A percentile compares a stretch with the other conserved stretches of the same genome.
Conservation (phyloP, 768 basidiomycete genomes). For the Asterophora lycoperdoides region DNA sequence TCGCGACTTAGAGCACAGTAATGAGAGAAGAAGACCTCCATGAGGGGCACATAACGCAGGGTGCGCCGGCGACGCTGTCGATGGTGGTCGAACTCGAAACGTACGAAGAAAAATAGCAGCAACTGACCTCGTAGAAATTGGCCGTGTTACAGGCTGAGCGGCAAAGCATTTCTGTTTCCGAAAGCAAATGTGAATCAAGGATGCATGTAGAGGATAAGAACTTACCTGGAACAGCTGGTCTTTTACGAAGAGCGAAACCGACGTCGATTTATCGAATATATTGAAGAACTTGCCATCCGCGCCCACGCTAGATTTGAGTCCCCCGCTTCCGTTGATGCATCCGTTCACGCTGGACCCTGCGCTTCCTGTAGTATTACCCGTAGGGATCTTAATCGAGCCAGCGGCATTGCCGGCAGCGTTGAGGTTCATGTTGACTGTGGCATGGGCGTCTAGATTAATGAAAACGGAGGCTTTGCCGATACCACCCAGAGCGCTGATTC, state of each 20-base stretch:
- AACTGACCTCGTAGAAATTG: too few species aligned
- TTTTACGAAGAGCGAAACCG: slow-evolving; percentile 7
- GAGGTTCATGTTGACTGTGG: not conserved
- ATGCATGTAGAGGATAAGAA: too few species aligned
- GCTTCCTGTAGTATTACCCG: not conserved
- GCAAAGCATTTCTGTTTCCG: too few species aligned
- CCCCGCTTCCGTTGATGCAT: not conserved
- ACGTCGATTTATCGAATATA: slow-evolving; percentile 7
- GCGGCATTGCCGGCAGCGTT: not conserved
- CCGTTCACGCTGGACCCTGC: not conserved
- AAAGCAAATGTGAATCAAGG: too few species aligned
- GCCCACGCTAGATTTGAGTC: slow-evolving; percentile 8
- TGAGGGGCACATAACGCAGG: too few species aligned
- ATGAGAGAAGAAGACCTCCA: too few species aligned
- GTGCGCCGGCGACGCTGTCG: too few species aligned
- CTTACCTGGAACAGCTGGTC: slow-evolving; percentile 7
- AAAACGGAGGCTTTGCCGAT: slow-evolving; percentile 26
- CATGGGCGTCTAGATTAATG: slow-evolving; percentile 23
- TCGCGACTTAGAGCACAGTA: too few species aligned
- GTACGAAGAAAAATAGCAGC: too few species aligned
- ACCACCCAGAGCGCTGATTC: slow-evolving; percentile 27
- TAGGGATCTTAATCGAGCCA: not conserved
- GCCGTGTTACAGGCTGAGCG: too few species aligned
- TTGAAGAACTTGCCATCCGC: slow-evolving; percentile 10
- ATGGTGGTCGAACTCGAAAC: too few species aligned